Percentiles rank a stretch among this genome's conserved stretches.
These are phyloP conservation scores for Mycena maculata DNA, from an alignment of 768 basidiomycete species.

Conservation along the genomic window DNA sequence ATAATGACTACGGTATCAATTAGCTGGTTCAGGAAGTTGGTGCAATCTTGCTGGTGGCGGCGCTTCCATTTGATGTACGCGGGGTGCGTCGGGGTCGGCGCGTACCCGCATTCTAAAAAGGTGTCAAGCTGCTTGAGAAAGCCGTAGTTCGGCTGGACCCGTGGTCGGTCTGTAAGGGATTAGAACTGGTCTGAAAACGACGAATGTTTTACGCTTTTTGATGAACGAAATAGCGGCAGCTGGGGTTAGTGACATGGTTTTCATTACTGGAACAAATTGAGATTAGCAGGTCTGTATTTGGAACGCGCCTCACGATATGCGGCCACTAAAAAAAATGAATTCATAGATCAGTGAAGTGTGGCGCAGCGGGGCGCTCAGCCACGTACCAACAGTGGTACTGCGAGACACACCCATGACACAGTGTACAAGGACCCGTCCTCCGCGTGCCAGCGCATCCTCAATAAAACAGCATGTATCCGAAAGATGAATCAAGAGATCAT, in stretches of 20 bases:
- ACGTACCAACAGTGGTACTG: conserved; percentile 68
- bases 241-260: conserved; percentile 53
- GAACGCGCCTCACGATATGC: conserved; percentile 24
- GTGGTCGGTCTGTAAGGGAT: conserved; percentile 48
- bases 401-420: conserved; percentile 81
- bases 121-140: conserved; percentile 70
- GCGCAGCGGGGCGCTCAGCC: too few relatives aligned
- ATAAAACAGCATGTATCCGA: conserved; percentile 72
- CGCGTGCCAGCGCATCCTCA: conserved; percentile 60
- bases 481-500: conserved; percentile 72
- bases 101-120: conserved; percentile 63
- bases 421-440: conserved; percentile 75
- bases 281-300: background rate
- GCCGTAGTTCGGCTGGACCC: conserved; percentile 60
- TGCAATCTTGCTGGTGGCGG: conserved; percentile 63
- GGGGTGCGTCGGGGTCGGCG: conserved; percentile 53
- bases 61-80: conserved; percentile 71
- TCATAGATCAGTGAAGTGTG: too few relatives aligned
- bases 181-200: conserved; percentile 3
- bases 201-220: conserved; percentile 55
- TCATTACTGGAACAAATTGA: conserved; percentile 58
- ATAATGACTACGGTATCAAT: conserved; percentile 65
- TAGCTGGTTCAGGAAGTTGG: conserved; percentile 62
- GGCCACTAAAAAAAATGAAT: conserved; percentile 8
- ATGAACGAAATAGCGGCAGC: conserved; percentile 61